Base-by-base conservation (phyloP, 202 grass and related monocot genomes). In the Schoenoplectus triqueter region DNA sequence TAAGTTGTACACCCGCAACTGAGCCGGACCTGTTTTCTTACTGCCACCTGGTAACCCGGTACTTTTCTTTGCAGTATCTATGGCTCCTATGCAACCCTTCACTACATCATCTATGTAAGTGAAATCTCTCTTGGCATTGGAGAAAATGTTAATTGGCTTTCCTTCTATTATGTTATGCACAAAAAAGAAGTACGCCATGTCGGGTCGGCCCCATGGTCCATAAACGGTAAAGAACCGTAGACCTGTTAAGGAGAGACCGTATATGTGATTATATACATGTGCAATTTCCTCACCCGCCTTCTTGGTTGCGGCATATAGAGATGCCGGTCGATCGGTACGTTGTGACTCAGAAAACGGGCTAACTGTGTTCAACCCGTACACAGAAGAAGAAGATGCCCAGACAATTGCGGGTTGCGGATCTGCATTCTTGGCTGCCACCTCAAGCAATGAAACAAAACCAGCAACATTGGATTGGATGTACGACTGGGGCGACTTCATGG, bases 181-280 rank as follows among this genome's bases (percentile, higher is more conserved):
- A 78, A 98, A 98, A 85, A 40, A 95, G 88, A 98, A 98, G 90
- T 98, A 98, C 64, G 95, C 95, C 95, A 98, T 98, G 77, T 98
- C 95, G 66, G 95, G 95, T 51, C 95, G 92, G 50, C 95, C 95
- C 93, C 91, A 95, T 0, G 93, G 95, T 0, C 95, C 95, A 85
- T 98, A 98, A 0, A 95, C 95, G 20, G 95, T 98, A 88, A 98
- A 98, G 90, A 98, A 98, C 21, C 93, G 95, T 13, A 98, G 85
- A 17, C 93, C 95, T 1, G 95, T 98, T 84, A 98, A 89, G 89
- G 92, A 95, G 57, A 98, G 92, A 5, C 95, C 95, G 78, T 98
- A 98, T 87, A 95, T 98, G 86, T 98, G 93, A 87, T 95, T 98
- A 86, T 98, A 98, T 0, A 92, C 14, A 81, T 98, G 95, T 15